phyloP scores from a whole-genome alignment of 345 rosid species.

The Arabidopsis suecica region DNA sequence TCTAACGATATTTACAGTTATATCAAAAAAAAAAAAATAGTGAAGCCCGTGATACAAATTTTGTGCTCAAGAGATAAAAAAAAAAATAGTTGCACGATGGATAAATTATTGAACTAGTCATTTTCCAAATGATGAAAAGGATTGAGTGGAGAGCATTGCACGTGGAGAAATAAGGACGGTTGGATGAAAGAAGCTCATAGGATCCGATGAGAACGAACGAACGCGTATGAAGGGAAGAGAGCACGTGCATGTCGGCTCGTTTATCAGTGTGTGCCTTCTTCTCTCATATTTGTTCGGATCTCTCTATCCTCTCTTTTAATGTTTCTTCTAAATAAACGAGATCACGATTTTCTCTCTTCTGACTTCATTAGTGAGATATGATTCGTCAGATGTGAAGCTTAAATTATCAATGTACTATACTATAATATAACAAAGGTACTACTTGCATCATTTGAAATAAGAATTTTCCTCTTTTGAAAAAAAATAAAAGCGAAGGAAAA shows the following conservation, averaged over 20 bases:
- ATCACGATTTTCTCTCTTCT: constrained; percentile 8
- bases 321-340: background rate
- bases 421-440: background rate
- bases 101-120: background rate
- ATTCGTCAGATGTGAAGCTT: constrained; percentile 17
- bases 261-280: constrained; percentile 2
- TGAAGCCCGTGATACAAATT: background rate
- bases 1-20: too few species aligned
- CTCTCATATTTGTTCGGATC: constrained; percentile 33
- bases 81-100: background rate
- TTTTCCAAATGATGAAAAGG: background rate
- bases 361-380: background rate
- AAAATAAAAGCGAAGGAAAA: constrained; percentile 3
- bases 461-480: background rate
- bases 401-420: background rate
- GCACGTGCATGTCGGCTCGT: constrained; percentile 48
- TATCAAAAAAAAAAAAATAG: too few species aligned
- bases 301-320: constrained; percentile 4
- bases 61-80: background rate
- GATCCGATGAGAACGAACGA: constrained; percentile 23
- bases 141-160: background rate
- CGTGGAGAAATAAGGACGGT: constrained; percentile 33
- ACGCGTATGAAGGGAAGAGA: background rate
- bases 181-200: constrained; percentile 14
- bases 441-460: background rate